These are phyloP conservation scores for Bipolaris bicolor DNA, from an alignment of 2,329 filamentous ascomycete genomes.

Conservation along the genomic window DNA sequence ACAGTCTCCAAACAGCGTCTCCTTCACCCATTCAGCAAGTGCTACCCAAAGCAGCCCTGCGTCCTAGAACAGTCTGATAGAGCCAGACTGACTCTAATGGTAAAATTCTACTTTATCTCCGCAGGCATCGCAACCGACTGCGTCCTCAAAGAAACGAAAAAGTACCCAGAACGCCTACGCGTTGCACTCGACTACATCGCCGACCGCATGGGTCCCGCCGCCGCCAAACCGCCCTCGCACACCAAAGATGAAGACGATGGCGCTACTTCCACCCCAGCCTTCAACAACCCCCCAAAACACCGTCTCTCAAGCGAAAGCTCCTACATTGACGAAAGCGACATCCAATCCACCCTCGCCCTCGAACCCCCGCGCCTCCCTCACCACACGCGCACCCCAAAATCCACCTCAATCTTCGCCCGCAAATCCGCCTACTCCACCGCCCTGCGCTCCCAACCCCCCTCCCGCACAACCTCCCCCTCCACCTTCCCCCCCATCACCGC, in stretches of 20 bases:
- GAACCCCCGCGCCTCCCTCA: slow-evolving; percentile 1
- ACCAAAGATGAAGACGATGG: background rate
- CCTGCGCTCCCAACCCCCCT: background rate
- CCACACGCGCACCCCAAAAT: background rate
- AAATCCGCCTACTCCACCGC: slow-evolving; percentile 1
- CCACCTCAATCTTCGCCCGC: background rate
- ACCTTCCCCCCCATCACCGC: background rate
- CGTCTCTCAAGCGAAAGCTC: background rate
- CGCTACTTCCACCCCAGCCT: background rate
- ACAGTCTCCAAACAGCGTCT: slow-evolving; percentile 11
- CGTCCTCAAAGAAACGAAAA: slow-evolving; percentile 18
- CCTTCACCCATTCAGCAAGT: slow-evolving; percentile 22
- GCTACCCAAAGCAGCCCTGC: slow-evolving; percentile 5
- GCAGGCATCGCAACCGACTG: slow-evolving; percentile 19
- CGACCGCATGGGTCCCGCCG: slow-evolving; percentile 12
- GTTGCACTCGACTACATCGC: slow-evolving; percentile 14
- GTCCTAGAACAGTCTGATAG: slow-evolving; percentile 6
- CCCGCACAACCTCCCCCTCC: background rate
- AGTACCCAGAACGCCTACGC: slow-evolving; percentile 15
- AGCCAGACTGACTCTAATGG: slow-evolving; percentile 8
- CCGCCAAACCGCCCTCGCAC: slow-evolving; percentile 3
- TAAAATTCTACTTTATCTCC: slow-evolving; percentile 21
- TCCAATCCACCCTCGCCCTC: slow-evolving; percentile 1
- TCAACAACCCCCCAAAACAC: background rate
- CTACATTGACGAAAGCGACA: slow-evolving; percentile 5